Evolutionary conservation across 768 basidiomycete species (phyloP), one percentile per base, ranked within the genome.

Genomic region (Boletellus ananas): DNA sequence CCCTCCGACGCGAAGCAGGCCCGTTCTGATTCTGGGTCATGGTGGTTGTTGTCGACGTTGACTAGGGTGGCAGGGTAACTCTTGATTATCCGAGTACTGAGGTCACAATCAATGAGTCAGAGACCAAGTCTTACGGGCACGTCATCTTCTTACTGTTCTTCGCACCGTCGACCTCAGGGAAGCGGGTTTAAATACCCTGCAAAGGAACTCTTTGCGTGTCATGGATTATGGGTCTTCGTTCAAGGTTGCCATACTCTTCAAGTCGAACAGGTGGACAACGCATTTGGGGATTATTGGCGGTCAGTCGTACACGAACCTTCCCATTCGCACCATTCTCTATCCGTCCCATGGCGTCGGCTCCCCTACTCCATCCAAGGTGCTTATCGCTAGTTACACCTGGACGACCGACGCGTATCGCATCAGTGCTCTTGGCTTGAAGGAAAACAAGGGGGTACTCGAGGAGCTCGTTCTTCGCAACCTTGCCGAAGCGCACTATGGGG

Each of bases 211-310:
- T 0, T 58, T 79, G 31, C 73, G 74, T 4, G 38, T 59, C 5
- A 54, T 78, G 21, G 45, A 59, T 21, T 78, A 77, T 38, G 65
- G 61, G 9, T 52, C 69, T 6, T 58, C 72, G 4, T 60, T 64
- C 56, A 79, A 79, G 60, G 62, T 79, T 35, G 77, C 62, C 14
- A 42, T 79, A 34, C 68, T 70, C 47, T 79, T 79, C 63, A 63
- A 64, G 50, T 58, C 63, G 1, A 49, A 65, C 3, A 78, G 77
- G 76, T 78, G 76, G 76, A 68, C 58, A n/a, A 65, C 54, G 1
- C 52, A 50, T 25, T 31, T 69, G 34, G 55, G 59, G 36, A 71
- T 73, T 23, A 45, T 67, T 6, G 76, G 77, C 4, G 76, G 76
- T 1, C 69, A 70, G 51, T 67, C 74, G 5, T 66, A 51, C 52